Percentiles rank a stretch among this genome's conserved stretches.
Conservation (phyloP, 768 basidiomycete species). For the Suillus subaureus region DNA sequence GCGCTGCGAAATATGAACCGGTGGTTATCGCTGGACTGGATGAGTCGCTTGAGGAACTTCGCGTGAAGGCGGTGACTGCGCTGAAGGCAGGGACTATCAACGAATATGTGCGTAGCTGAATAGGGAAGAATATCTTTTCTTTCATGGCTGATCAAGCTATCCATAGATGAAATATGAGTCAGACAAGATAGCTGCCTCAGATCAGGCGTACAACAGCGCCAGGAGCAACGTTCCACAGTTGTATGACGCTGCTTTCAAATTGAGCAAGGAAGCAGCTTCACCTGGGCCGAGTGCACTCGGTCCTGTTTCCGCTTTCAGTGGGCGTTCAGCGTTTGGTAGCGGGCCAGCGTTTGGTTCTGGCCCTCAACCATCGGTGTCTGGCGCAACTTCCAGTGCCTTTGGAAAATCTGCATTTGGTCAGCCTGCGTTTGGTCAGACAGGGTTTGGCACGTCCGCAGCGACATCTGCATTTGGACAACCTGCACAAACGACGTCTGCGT, state of each 20-base stretch:
- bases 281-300: constrained; percentile 13
- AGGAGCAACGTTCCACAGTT: constrained; percentile 49
- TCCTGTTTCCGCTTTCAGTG: constrained; percentile 22
- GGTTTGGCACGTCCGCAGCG: constrained; percentile 23
- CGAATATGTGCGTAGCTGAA: constrained; percentile 64
- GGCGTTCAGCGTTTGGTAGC: constrained; percentile 31
- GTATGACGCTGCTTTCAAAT: constrained; percentile 54
- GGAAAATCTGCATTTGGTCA: constrained; percentile 36
- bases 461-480: constrained; percentile 34
- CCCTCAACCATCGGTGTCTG: constrained; percentile 35
- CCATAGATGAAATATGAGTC: constrained; percentile 59
- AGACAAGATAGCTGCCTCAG: constrained; percentile 54
- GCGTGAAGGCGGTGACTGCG: constrained; percentile 63
- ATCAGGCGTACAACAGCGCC: constrained; percentile 50
- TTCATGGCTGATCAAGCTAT: constrained; percentile 9
- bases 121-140: background rate
- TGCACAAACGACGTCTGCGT: constrained; percentile 31
- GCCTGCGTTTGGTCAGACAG: constrained; percentile 42
- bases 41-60: constrained; percentile 77
- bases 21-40: constrained; percentile 68
- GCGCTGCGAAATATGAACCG: constrained; percentile 73
- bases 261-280: constrained; percentile 33
- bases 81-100: constrained; percentile 52
- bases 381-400: constrained; percentile 26
- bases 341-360: constrained; percentile 40